Evolutionary conservation across 1,139 yeast genomes (phyloP), one percentile per base, ranked within the genome.

Genomic region (Zygoascus meyerae): DNA sequence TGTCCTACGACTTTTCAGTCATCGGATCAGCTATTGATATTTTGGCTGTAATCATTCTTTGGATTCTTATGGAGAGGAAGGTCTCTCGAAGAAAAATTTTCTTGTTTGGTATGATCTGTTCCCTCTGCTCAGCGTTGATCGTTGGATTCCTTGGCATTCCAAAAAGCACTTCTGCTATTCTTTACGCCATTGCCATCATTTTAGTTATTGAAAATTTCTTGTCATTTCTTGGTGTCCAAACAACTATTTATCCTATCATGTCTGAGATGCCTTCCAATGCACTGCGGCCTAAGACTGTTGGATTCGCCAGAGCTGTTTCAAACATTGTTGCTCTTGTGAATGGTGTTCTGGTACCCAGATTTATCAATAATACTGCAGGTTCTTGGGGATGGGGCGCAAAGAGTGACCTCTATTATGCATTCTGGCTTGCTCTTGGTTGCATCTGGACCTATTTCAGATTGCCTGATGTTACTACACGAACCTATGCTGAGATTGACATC

Each of bases 401-500:
- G 60, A 68, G 79, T 7, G 83, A 77, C 1, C 75, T 77, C 58
- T 70, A 79, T 56, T 79, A 76, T 74, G 78, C 73, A 17, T 81
- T 76, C 1, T 63, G 73, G 46, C 65, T 74, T 18, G 48, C 71
- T 5, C 28, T 65, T 12, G 44, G 45, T 6, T 17, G 48, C 9
- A 42, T 54, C 17, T 59, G 80, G 80, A 56, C 66, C 30, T 76
- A 61, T 61, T 77, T 77, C 59, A 72, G 75, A 43, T 65, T 78
- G 46, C 84, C 84, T 5, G 85, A 79, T 58, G 73, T 82, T 15
- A 71, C 69, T 57, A 74, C 71, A 42, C 73, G 80, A 60, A 76
- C 82, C 3, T 77, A 67, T 57, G 83, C 78, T 38, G 84, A 79
- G 59, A 64, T 79, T 57, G 84, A 79, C 62, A 40, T 48, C 10